Evolutionary conservation across 2,329 filamentous ascomycete genomes (phyloP), one percentile per base, ranked within the genome.

Genomic region (Neocatenulostroma microsporum): DNA sequence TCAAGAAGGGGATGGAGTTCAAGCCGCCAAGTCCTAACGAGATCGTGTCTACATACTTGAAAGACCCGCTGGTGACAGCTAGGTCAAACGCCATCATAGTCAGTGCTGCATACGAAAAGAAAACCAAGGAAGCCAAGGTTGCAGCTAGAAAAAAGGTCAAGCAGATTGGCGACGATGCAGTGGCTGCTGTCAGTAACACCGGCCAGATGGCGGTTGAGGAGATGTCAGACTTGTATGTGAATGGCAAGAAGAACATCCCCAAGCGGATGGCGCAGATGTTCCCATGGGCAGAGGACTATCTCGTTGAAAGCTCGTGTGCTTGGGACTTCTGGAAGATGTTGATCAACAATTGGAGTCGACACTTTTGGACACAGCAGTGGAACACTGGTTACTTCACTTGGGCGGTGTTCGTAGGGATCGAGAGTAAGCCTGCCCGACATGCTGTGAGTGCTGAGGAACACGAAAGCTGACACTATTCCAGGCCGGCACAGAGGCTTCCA

Each of bases 361-460:
- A 20, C 26, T 47, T 35, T 33, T 49, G 46, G 45, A 43, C 41
- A 8, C 38, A 44, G 41, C 45, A 46, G 34, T 49, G 42, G 45
- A 21, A 35, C 6, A 42, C 43, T 34, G 41, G 45, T 10, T 49
- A 39, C 21, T 10, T 42, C 13, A 36, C 36, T 10, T 48, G 39
- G 43, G 24, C 37, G 14, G 19, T 45, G 15, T 47, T 41, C 30
- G 39, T 48, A 12, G 35, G 30, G 10, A 21, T 42, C 3, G 37
- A 48, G 21, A 32, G 44, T 47, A 21, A 43, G 42, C 33, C 18
- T 11, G 2, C 21, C 12, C 21, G 21, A 17, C 20, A 32, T 39
- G 5, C 13, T 10, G 17, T 17, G 11, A 4, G 9, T 12, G 6
- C 15, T 9, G 21, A 13, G 15, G 6, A 14, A 26, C 14, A 24